These are phyloP conservation scores for Phytophthora aleatoria DNA, from an alignment of 352 stramenopile species.

Conservation along the genomic window DNA sequence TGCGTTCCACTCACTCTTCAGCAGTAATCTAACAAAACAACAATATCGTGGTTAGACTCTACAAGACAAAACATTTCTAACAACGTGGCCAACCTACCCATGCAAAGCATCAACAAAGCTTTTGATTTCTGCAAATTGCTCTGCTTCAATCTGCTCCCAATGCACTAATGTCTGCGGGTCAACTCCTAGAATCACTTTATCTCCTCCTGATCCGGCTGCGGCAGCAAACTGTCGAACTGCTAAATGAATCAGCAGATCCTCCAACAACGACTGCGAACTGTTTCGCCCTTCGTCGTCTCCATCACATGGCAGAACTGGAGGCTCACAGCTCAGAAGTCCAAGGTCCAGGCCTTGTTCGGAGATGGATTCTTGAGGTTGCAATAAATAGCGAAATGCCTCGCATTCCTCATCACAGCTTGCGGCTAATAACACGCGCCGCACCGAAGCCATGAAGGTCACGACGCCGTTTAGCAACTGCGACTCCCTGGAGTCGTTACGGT, in stretches of 20 bases:
- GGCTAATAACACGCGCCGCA: constrained; percentile 22
- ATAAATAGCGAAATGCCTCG: constrained; percentile 15
- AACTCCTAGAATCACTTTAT: constrained; percentile 15
- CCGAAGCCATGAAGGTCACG: constrained; percentile 15
- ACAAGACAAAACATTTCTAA: background rate
- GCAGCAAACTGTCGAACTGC: constrained; percentile 21
- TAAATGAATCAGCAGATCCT: constrained; percentile 42
- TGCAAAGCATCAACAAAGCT: constrained; percentile 12
- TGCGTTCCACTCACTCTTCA: constrained; percentile 28
- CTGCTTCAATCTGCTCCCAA: constrained; percentile 9
- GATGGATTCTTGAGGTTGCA: constrained; percentile 6
- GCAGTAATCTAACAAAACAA: constrained; percentile 20
- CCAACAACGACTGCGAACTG: constrained; percentile 31
- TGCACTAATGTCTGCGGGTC: constrained; percentile 1
- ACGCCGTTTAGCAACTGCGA: constrained; percentile 7
- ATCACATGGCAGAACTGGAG: constrained; percentile 10
- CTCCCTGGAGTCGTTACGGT: background rate
- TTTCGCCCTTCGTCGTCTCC: constrained; percentile 9
- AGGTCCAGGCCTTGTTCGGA: constrained; percentile 8
- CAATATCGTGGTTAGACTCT: background rate
- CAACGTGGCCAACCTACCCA: constrained; percentile 10
- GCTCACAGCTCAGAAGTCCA: constrained; percentile 11
- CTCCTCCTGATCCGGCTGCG: constrained; percentile 1
- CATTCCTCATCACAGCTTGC: constrained; percentile 8
- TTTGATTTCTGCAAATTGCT: constrained; percentile 11